phyloP scores from a whole-genome alignment of 495 filamentous ascomycete species.

The Xeromyces bisporus region DNA sequence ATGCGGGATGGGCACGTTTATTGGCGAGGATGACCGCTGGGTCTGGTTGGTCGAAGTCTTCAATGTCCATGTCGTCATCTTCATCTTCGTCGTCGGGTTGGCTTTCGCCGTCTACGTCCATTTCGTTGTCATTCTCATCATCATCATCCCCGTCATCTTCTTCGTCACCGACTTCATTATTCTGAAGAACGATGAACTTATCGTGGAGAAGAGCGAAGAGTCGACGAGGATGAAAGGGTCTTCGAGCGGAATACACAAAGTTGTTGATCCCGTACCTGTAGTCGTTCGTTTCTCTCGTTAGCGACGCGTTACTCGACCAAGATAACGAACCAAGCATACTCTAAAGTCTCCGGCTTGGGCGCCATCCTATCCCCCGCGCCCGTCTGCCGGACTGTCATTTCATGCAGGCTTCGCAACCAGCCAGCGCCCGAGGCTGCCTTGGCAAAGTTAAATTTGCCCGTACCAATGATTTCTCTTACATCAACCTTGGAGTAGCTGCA shows the following conservation, averaged over 20 bases:
- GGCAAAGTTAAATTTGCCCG: conserved; percentile 28
- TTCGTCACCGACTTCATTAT: conserved; percentile 23
- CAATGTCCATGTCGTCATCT: conserved; percentile 8
- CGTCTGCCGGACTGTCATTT: conserved; percentile 29
- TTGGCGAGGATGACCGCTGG: conserved; percentile 24
- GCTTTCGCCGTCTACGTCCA: conserved; percentile 22
- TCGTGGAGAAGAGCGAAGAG: conserved; percentile 34
- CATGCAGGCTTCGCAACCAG: conserved; percentile 34
- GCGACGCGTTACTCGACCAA: background rate
- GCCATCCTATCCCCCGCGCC: conserved; percentile 26
- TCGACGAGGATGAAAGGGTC: conserved; percentile 35
- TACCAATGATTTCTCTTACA: conserved; percentile 34
- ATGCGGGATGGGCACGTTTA: conserved; percentile 24
- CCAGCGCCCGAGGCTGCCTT: conserved; percentile 27
- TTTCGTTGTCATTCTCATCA: conserved; percentile 20
- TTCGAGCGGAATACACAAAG: conserved; percentile 35
- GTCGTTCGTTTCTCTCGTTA: background rate
- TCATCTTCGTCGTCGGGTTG: conserved; percentile 12
- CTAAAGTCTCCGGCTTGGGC: conserved; percentile 40
- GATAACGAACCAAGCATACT: conserved; percentile 16
- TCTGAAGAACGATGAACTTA: conserved; percentile 37
- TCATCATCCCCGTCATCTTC: conserved; percentile 20
- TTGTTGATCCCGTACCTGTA: conserved; percentile 35
- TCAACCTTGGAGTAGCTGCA: conserved; percentile 28
- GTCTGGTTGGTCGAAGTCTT: conserved; percentile 22